Evolutionary conservation across 164 flowering plant genomes (phyloP).

Genomic region (Umbilicus rupestris): DNA sequence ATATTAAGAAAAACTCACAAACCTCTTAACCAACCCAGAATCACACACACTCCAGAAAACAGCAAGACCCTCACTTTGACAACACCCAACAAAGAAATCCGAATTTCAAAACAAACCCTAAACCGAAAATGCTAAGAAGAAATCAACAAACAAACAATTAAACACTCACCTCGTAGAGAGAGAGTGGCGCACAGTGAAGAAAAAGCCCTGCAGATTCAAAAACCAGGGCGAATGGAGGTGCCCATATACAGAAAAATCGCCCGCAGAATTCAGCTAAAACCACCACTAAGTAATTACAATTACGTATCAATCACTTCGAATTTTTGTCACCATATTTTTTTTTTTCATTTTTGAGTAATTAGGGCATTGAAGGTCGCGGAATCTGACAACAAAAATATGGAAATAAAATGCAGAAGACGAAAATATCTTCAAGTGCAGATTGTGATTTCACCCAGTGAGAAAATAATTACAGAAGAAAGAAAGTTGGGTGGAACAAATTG

Average conservation of each 20-base stretch:
- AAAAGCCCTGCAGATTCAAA: neutral
- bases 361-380: neutral
- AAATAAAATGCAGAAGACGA: neutral
- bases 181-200: neutral
- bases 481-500: constrained; percentile 1
- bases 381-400: neutral
- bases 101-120: neutral
- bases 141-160: neutral
- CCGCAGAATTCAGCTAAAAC: constrained; percentile 1
- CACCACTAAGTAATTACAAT: neutral
- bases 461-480: neutral
- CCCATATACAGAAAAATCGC: neutral
- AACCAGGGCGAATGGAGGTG: neutral
- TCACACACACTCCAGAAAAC: neutral
- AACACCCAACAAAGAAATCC: neutral
- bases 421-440: neutral
- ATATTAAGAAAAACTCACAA: neutral
- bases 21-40: neutral
- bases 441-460: neutral
- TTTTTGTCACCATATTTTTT: neutral
- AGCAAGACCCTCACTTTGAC: neutral
- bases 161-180: neutral
- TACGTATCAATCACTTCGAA: neutral
- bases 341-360: neutral
- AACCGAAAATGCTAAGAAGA: neutral